Base-by-base conservation (phyloP, 768 basidiomycete genomes). In the Mycena leptocephala region DNA sequence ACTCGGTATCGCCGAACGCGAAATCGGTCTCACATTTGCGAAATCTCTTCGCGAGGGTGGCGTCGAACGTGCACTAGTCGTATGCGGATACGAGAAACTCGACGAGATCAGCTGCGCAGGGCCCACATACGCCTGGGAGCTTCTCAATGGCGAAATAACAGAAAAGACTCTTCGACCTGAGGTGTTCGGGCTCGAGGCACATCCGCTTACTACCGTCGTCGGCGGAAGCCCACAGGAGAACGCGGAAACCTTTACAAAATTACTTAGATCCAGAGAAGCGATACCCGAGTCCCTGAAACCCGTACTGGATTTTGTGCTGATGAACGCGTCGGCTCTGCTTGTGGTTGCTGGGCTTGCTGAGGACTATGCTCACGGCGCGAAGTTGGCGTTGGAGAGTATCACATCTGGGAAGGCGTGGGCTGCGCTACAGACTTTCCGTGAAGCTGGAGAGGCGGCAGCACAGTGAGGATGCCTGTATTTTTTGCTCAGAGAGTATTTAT, bases 41-140 rank as follows among this genome's bases (percentile, higher is more conserved):
- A 86, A 92, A 62, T 94, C 94, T 3, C 85, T 98, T 32, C 86
- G 86, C 10, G 91, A 95, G 28, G 90, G 93, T 24, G 95, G 95
- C 20, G 95, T 98, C 10, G 87, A 92, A 79, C 91, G 95, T 39
- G 98, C 97, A 0, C 86, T 97, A 70, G 97, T 99, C 26, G 98
- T 99, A 0, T 99, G 97, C 80, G 98, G 98, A 1, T 92, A 90
- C 43, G 98, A 99, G 82, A 92, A 92, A 1, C 88, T 99, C 51
- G 98, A 99, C 84, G 98, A 99, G 88, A 96, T 99, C 82, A 96
- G 95, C 83, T 97, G 96, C 79, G 97, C 96, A 0, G 98, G 98
- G 1, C 92, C 94, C 18, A 97, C 97, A 11, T 90, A 90, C 85
- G 94, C 91, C 41, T 95, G 97, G 97, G 93, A 95, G 72, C 91